These are phyloP conservation scores for Myxozyma neotropica DNA, from an alignment of 805 yeast genomes.

Conservation along the genomic window DNA sequence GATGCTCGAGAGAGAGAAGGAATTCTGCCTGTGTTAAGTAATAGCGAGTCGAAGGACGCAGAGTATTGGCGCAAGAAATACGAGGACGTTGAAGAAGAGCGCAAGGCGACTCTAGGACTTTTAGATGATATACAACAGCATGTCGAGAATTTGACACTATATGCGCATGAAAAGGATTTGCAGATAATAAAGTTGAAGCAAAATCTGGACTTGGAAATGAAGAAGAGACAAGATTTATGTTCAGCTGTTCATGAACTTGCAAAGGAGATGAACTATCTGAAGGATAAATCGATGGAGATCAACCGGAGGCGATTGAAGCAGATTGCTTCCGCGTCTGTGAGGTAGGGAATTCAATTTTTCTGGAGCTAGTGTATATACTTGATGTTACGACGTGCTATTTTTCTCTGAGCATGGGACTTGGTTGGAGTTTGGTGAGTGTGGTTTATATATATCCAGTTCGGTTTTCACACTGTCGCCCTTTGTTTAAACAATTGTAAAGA, in stretches of 20 bases:
- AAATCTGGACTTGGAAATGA: conserved; percentile 8
- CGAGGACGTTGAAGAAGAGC: conserved; percentile 16
- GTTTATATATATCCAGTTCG: neutral
- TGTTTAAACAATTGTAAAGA: neutral
- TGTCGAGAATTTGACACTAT: conserved; percentile 15
- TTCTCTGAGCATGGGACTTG: neutral
- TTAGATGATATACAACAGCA: conserved; percentile 18
- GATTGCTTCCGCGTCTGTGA: neutral
- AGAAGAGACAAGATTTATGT: conserved; percentile 6
- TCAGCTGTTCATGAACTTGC: conserved; percentile 6
- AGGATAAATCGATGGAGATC: conserved; percentile 14
- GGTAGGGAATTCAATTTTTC: neutral
- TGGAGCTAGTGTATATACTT: neutral
- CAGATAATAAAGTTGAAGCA: conserved; percentile 5
- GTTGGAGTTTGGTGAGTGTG: neutral
- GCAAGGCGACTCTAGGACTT: neutral
- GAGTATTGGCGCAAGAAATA: conserved; percentile 15
- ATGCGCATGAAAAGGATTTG: conserved; percentile 16
- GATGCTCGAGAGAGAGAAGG: neutral
- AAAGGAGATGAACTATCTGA: conserved; percentile 15
- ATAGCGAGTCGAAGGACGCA: neutral
- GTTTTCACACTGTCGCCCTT: no score
- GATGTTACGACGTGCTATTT: neutral
- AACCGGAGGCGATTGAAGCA: conserved; percentile 15
- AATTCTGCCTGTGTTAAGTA: neutral